Evolutionary conservation across 2,329 filamentous ascomycete species (phyloP).

Genomic region (Penicillium capsulatum): DNA sequence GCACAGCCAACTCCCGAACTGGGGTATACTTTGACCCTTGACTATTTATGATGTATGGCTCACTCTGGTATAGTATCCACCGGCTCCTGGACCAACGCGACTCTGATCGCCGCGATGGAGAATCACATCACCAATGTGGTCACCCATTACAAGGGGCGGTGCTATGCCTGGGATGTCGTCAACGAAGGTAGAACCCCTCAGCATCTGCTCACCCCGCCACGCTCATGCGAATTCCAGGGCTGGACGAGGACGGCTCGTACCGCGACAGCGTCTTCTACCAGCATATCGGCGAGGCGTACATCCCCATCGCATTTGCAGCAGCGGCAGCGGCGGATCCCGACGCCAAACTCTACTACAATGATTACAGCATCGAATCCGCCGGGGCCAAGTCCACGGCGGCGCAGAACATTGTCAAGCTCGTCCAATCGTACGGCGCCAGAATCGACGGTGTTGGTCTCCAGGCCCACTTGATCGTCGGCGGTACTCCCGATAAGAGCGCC

Average conservation of each 20-base stretch:
- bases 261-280: slow-evolving; percentile 41
- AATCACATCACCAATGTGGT: slow-evolving; percentile 39
- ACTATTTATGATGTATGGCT: background rate
- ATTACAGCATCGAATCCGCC: slow-evolving; percentile 43
- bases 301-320: slow-evolving; percentile 46
- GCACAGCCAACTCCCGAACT: slow-evolving; percentile 47
- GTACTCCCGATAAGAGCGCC: slow-evolving; percentile 39
- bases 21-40: too few relatives aligned
- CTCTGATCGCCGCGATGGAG: slow-evolving; percentile 55
- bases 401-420: slow-evolving; percentile 36
- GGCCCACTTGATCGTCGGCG: slow-evolving; percentile 37
- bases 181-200: slow-evolving; percentile 35
- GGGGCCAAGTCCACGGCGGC: slow-evolving; percentile 36
- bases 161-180: slow-evolving; percentile 41
- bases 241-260: slow-evolving; percentile 48
- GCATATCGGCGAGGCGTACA: slow-evolving; percentile 43
- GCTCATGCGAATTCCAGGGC: too few relatives aligned
- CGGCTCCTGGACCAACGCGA: slow-evolving; percentile 54
- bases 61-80: background rate
- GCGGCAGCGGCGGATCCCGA: slow-evolving; percentile 57
- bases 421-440: slow-evolving; percentile 37
- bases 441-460: slow-evolving; percentile 51
- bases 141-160: slow-evolving; percentile 34
- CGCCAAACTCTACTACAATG: slow-evolving; percentile 45
- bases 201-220: background rate